Base-by-base conservation (phyloP, 345 rosid genomes). In the Linum tenue region DNA sequence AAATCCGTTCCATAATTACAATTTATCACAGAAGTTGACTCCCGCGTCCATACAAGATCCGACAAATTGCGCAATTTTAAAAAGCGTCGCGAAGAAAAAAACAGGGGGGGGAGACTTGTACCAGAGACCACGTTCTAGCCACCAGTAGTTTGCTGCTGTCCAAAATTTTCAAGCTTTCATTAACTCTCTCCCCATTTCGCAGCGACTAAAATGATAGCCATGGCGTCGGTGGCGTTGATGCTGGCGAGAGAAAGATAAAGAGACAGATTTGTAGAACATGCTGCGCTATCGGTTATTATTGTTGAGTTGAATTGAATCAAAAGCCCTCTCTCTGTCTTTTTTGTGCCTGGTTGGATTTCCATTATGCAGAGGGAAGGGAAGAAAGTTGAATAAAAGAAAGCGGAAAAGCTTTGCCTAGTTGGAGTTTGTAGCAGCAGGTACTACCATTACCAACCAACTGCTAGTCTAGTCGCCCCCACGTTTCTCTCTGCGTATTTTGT, bases 381-480 rank as follows among this genome's bases (percentile, higher is more conserved):
- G 50, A 43, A 43, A 43, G 50, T 22, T 0, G 31, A 22, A 22
- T 22, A 22, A 43, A 42, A 43, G 50, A 43, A 43, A 43, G 50
- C 50, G 9, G 10, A 43, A 43, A 43, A 43, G 50, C 50, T 7
- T 43, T 7, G 9, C 50, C 10, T 43, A 43, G 50, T 43, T 43
- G 50, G 50, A 43, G 50, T 43, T 43, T 43, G 10, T 5, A 43
- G 10, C 50, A 43, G 50, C 3, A 16, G 56, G 31, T 3, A 8
- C 37, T 43, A 2, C 14, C 8, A 14, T 50, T 8, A 55, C 68
- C 68, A 75, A 48, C 53, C 14, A 48, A 48, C 14, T 15, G 11
- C 53, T 48, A 9, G 11, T 2, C 11, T 9, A 83, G 89, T 85
- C 74, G 92, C 79, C 81, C 79, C 88, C 98, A 89, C 98, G 98